Conservation (phyloP, 495 filamentous ascomycete genomes). For the Hypoxylon perforatum region DNA sequence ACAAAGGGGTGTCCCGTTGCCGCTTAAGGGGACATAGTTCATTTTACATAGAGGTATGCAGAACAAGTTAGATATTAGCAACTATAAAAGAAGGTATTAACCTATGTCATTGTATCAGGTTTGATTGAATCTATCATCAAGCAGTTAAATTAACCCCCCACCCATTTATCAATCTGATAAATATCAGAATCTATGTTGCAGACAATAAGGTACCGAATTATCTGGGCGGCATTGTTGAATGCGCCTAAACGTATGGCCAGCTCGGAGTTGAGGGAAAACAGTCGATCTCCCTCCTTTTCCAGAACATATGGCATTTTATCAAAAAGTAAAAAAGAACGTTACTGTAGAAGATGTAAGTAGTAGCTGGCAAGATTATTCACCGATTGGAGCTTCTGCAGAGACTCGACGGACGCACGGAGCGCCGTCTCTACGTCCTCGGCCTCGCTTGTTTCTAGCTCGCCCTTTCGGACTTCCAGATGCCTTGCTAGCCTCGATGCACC, state of each 20-base stretch:
- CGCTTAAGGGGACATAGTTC: too few relatives aligned
- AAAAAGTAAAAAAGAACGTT: neutral
- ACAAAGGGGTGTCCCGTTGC: too few relatives aligned
- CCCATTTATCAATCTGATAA: too few relatives aligned
- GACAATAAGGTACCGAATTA: slow-evolving; percentile 6
- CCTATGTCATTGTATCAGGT: too few relatives aligned
- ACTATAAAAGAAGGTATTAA: too few relatives aligned
- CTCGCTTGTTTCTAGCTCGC: slow-evolving; percentile 22
- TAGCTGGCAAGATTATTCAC: slow-evolving; percentile 38
- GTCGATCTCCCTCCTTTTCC: neutral
- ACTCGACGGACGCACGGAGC: slow-evolving; percentile 22
- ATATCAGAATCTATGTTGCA: neutral
- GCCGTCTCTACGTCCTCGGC: slow-evolving; percentile 25
- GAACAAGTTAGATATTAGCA: too few relatives aligned
- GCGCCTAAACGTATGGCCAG: slow-evolving; percentile 7
- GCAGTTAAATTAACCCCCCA: too few relatives aligned
- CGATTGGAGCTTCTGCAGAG: slow-evolving; percentile 38
- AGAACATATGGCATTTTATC: neutral
- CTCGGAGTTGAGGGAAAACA: slow-evolving; percentile 2
- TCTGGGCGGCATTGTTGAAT: slow-evolving; percentile 14
- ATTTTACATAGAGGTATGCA: too few relatives aligned
- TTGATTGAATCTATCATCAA: too few relatives aligned
- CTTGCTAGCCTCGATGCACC: slow-evolving; percentile 27
- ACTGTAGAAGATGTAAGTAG: slow-evolving; percentile 34
- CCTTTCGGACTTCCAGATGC: slow-evolving; percentile 33